These are phyloP conservation scores for Verticillium nubilum DNA, from an alignment of 2,329 filamentous ascomycete species.

Conservation along the genomic window DNA sequence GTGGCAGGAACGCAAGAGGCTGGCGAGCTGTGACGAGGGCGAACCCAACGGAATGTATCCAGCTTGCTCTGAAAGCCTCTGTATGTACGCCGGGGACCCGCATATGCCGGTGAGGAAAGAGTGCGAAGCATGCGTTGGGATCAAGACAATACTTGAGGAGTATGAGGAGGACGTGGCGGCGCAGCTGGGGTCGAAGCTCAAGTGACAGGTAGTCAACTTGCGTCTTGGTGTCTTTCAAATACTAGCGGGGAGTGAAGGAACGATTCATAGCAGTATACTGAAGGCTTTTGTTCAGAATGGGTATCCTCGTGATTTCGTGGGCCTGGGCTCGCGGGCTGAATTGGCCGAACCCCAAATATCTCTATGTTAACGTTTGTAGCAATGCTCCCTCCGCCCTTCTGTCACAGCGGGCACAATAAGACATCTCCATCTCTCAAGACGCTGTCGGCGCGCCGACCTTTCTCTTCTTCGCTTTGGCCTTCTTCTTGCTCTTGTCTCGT, in stretches of 20 bases:
- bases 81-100: conserved; percentile 29
- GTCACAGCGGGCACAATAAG: too few relatives aligned
- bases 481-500: conserved; percentile 82
- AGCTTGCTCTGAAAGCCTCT: conserved; percentile 25
- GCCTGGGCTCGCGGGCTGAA: background rate
- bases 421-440: background rate
- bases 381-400: too few relatives aligned
- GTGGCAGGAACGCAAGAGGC: conserved; percentile 27
- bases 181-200: background rate
- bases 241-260: too few relatives aligned
- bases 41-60: conserved; percentile 13
- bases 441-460: conserved; percentile 26
- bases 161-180: conserved; percentile 10
- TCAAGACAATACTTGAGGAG: conserved; percentile 21
- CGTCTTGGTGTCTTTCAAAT: too few relatives aligned
- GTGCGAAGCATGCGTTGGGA: conserved; percentile 22
- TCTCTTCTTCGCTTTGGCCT: conserved; percentile 72
- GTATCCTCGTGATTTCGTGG: background rate
- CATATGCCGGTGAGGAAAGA: conserved; percentile 23
- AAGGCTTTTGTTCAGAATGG: background rate
- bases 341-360: background rate
- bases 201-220: background rate
- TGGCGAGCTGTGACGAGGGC: conserved; percentile 28
- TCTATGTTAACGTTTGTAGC: background rate
- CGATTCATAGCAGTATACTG: too few relatives aligned